phyloP scores from a whole-genome alignment of 352 stramenopile genomes.

The Globisporangium emineosum region DNA sequence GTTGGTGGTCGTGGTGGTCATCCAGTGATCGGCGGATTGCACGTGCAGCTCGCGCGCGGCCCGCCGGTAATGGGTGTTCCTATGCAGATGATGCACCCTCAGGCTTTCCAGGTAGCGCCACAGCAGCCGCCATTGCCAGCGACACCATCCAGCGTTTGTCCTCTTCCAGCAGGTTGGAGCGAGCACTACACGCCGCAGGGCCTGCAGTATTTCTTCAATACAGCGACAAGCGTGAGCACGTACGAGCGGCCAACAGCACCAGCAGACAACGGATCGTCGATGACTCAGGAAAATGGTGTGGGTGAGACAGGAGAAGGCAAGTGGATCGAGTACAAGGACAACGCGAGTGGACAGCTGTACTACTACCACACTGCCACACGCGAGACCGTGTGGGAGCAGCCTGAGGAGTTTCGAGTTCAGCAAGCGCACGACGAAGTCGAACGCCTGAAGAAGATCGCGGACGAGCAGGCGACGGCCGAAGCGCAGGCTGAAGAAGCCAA shows the following conservation, averaged over 20 bases:
- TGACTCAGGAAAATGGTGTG: neutral
- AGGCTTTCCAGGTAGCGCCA: neutral
- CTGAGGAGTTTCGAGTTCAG: conserved; percentile 73
- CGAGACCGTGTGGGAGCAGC: conserved; percentile 78
- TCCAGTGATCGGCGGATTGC: neutral
- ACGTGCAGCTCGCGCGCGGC: conserved; percentile 1
- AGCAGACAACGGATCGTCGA: neutral
- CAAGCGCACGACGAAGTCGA: conserved; percentile 67
- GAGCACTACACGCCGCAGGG: conserved; percentile 56
- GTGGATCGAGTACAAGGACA: conserved; percentile 82
- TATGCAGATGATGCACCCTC: neutral
- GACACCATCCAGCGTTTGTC: neutral
- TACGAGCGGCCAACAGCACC: conserved; percentile 40
- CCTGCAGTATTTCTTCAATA: conserved; percentile 61
- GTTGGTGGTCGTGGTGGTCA: conserved; percentile 4
- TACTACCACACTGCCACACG: conserved; percentile 81
- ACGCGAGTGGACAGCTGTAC: conserved; percentile 62
- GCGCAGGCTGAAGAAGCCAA: conserved; percentile 20
- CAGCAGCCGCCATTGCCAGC: neutral
- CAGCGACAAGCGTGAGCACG: conserved; percentile 51
- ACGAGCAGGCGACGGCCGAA: conserved; percentile 17
- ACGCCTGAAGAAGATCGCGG: conserved; percentile 42
- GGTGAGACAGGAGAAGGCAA: conserved; percentile 24
- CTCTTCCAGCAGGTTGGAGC: conserved; percentile 54
- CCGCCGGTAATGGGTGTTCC: neutral